Base-by-base conservation (phyloP, 495 filamentous ascomycete species). In the Annulohypoxylon moriforme region DNA sequence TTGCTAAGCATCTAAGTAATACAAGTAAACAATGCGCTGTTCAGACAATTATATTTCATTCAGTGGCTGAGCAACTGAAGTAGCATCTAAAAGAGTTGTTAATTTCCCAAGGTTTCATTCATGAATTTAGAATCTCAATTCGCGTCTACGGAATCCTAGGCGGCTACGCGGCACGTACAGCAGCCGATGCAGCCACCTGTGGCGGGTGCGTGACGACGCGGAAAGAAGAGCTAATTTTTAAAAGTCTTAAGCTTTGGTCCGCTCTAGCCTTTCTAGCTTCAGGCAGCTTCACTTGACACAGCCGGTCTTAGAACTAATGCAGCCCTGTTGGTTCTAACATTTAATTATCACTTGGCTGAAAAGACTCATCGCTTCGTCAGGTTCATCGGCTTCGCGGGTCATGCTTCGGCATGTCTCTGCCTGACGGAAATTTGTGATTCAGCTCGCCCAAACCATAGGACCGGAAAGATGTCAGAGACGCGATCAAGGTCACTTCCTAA, bases 241-340 rank as follows among this genome's bases (percentile, higher is more conserved):
- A 40, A 52, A 18, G 18, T 53, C 46, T 38, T 20, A 50, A 47
- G 47, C 22, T 57, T 34, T 62, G 29, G 34, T 47, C 3, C 20
- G 42, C n/a, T 46, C n/a, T 46, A 46, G 34, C 13, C 34, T 38
- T 14, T 50, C 22, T 27, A 25, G 20, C 47, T 27, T 27, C 8
- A 50, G 20, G 47, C 10, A n/a, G 63, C 50, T 64, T 56, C 47
- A 47, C 22, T 57, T 68, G 70, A 73, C 22, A 73, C 70, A 60
- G 27, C 44, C 70, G 44, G 47, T 25, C 60, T 60, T 64, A 49
- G 11, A 22, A 27, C 61, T 70, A 53, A 55, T 60, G 56, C 55
- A 60, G 34, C 56, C 61, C 16, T 64, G 52, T 58, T 25, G 16
- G 14, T 1, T 44, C 40, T 44, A 44, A 44, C 16, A 44, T 44